Evolutionary conservation across 176 grass and related monocot genomes (phyloP).

Genomic region (Otatea glauca): DNA sequence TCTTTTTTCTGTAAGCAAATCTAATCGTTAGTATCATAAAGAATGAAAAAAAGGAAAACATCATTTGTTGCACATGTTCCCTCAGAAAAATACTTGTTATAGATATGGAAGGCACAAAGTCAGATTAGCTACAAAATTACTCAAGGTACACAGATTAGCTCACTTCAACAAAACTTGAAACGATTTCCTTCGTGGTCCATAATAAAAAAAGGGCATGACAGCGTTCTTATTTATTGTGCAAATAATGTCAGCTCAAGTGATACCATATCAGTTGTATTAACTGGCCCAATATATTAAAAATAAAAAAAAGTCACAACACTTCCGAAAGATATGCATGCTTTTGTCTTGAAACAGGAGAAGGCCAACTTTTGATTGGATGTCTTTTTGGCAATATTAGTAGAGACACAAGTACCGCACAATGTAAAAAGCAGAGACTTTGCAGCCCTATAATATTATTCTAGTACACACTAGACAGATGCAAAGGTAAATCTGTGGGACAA

Average conservation of each 20-base stretch:
- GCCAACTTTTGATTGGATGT: constrained; percentile 32
- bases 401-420: constrained; percentile 21
- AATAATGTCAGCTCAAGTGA: neutral
- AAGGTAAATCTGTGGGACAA: constrained; percentile 22
- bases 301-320: neutral
- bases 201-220: neutral
- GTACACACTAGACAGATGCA: constrained; percentile 47
- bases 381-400: constrained; percentile 25
- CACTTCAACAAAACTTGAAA: neutral
- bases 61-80: neutral
- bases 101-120: neutral
- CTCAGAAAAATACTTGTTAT: neutral
- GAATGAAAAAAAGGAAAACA: neutral
- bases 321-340: neutral
- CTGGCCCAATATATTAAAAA: constrained; percentile 27
- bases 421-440: constrained; percentile 34
- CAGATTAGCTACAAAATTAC: constrained; percentile 6
- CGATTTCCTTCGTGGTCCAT: neutral
- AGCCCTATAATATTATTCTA: constrained; percentile 36
- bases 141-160: neutral
- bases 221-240: neutral
- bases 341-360: constrained; percentile 17
- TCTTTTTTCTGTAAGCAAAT: constrained; percentile 73
- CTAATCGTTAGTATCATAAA: neutral
- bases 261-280: constrained; percentile 10